Evolutionary conservation across 257 asterid genomes (phyloP), one percentile per base, ranked within the genome.

Genomic region (Verbena officinalis): DNA sequence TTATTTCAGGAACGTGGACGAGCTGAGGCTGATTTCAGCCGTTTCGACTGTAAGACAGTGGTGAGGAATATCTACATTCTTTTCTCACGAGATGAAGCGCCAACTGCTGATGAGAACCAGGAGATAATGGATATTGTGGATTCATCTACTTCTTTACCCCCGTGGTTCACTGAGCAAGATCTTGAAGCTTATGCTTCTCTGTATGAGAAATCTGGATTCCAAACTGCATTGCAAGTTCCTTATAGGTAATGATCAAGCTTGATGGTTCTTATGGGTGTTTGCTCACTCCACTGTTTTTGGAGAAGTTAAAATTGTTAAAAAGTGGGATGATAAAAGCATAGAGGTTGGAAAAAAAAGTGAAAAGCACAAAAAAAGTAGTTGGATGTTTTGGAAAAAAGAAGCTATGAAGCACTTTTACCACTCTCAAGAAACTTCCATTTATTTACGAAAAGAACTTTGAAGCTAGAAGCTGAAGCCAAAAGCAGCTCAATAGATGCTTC

Each of bases 161-260:
- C 70, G 46, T 86, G 92, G 95, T 80, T 86, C 67, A 51, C 83
- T 0, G 86, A 86, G 60, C 78, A 84, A 63, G 95, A 88, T 71
- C 85, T 88, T 8, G 78, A 65, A 22, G 67, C 21, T 7, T 88
- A 84, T 65, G 86, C 86, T 45, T 79, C 81, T 59, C 56, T 82
- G 19, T 88, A 88, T 57, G 79, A 78, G 44, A 88, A 84, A 55
- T 86, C 91, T 21, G 88, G 86, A 43, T 84, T 86, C 65, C 72
- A 21, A 75, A 84, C 92, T 46, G 89, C 91, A 7, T 51, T 84
- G 70, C 82, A 82, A 65, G 86, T 84, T 33, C 96, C 96, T 0
- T 86, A 86, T 21, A 86, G 95, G 92, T 86, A 76, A 15, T 1
- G 13, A 73, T 8, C 13, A 34, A 9, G 36, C 36, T 30, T 20